Evolutionary conservation across 192 early-diverging fungal species (phyloP).

Genomic region (Rhizophagus sp.): DNA sequence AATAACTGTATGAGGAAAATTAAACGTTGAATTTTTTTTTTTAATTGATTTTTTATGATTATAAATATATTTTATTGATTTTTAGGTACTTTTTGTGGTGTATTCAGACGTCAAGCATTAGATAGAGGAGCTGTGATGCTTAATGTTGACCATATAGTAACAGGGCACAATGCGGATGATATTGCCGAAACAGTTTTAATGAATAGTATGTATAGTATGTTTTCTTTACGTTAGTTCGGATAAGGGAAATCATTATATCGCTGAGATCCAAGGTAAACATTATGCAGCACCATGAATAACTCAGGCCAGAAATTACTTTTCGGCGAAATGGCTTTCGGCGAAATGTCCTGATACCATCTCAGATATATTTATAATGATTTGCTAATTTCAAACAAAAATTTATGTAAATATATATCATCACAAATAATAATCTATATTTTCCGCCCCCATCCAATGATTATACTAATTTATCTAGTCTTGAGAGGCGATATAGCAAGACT

Average conservation of each 20-base stretch:
- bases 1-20: constrained; percentile 79
- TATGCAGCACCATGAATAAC: too few species aligned
- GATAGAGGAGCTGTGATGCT: constrained; percentile 93
- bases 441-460: too few species aligned
- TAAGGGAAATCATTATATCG: too few species aligned
- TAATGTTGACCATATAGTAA: constrained; percentile 93
- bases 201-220: constrained; percentile 79
- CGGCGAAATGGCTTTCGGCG: too few species aligned
- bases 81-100: constrained; percentile 90
- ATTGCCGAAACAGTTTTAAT: constrained; percentile 98
- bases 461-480: constrained; percentile 59
- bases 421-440: too few species aligned
- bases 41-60: neutral
- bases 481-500: constrained; percentile 93
- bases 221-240: neutral
- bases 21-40: too few species aligned
- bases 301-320: too few species aligned
- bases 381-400: too few species aligned
- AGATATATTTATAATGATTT: too few species aligned
- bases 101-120: constrained; percentile 95
- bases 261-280: too few species aligned
- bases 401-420: too few species aligned
- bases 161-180: constrained; percentile 99
- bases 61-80: neutral
- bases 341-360: too few species aligned